Percentiles rank a stretch among this genome's conserved stretches.
These are phyloP conservation scores for Ottelia alismoides DNA, from an alignment of 106 monocot species.

Conservation along the genomic window DNA sequence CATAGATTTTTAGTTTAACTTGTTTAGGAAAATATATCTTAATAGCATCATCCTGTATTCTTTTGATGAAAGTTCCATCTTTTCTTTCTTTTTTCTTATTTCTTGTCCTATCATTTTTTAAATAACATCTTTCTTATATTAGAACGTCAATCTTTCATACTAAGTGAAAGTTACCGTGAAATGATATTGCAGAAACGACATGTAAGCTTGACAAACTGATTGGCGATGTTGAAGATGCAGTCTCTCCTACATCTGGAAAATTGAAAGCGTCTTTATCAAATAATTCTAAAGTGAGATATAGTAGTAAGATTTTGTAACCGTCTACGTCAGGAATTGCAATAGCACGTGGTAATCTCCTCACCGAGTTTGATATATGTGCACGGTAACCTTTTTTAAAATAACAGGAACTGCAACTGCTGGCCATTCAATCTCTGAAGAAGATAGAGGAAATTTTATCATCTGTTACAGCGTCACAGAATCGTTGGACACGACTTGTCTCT, in stretches of 20 bases:
- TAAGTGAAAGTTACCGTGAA: too few relatives aligned
- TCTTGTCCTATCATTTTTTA: too few relatives aligned
- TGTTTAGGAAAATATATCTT: too few relatives aligned
- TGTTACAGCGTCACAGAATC: constrained; percentile 44
- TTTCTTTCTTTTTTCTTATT: too few relatives aligned
- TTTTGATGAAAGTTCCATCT: too few relatives aligned
- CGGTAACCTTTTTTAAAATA: not conserved
- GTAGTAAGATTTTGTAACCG: not conserved
- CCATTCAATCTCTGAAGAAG: constrained; percentile 52
- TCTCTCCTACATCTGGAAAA: constrained; percentile 64
- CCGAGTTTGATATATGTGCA: not conserved
- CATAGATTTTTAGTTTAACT: too few relatives aligned
- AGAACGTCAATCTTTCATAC: too few relatives aligned
- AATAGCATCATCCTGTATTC: too few relatives aligned
- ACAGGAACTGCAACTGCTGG: constrained; percentile 38
- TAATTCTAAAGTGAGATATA: constrained; percentile 43
- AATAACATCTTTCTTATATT: too few relatives aligned
- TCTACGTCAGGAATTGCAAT: too few relatives aligned
- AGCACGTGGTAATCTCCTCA: not conserved
- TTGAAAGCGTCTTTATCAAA: constrained; percentile 25
- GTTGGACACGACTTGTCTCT: constrained; percentile 57
- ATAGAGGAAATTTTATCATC: constrained; percentile 62
- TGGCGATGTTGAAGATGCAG: constrained; percentile 96
- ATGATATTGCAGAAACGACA: constrained; percentile 54
- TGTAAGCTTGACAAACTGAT: constrained; percentile 78